Percentiles rank a stretch among this genome's conserved stretches.
phyloP scores from a whole-genome alignment of 2,329 filamentous ascomycete species.

The Pyrenophora teres region DNA sequence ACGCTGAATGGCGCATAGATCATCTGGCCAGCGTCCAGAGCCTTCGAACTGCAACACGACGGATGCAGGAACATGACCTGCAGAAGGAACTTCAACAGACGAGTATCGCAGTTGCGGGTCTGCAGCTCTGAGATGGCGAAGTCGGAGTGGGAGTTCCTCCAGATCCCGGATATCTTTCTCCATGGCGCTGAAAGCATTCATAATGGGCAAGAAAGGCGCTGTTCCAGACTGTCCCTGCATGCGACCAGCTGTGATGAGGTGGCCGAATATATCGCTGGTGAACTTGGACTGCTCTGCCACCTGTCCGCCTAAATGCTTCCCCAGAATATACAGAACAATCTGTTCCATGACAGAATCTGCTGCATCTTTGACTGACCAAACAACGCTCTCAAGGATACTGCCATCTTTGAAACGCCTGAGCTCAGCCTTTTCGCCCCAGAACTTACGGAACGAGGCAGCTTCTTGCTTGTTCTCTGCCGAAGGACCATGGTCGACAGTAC shows the following conservation, averaged over 20 bases:
- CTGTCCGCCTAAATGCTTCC: constrained; percentile 68
- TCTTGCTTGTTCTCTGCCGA: constrained; percentile 83
- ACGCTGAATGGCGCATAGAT: constrained; percentile 85
- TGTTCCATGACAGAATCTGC: constrained; percentile 74
- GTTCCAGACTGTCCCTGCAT: constrained; percentile 46
- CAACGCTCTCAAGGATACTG: constrained; percentile 87
- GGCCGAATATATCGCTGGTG: constrained; percentile 53
- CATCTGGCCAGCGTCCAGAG: constrained; percentile 91
- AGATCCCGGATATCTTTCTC: constrained; percentile 78
- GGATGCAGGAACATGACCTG: constrained; percentile 65
- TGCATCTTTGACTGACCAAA: constrained; percentile 71
- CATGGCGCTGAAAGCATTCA: constrained; percentile 71
- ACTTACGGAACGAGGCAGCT: constrained; percentile 79
- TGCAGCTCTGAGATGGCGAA: constrained; percentile 77
- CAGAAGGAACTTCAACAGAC: constrained; percentile 62
- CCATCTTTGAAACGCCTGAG: constrained; percentile 94
- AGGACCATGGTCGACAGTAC: constrained; percentile 86
- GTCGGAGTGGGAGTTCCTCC: constrained; percentile 82
- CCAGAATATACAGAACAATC: constrained; percentile 73
- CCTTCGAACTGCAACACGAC: constrained; percentile 90
- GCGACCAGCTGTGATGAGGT: constrained; percentile 48
- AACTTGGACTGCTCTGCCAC: constrained; percentile 57
- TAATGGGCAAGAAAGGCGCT: constrained; percentile 68
- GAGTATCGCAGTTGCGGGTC: constrained; percentile 75
- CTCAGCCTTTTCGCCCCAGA: constrained; percentile 95